Evolutionary conservation across 768 basidiomycete species (phyloP), one percentile per base, ranked within the genome.

Genomic region (Clavulina sp.): DNA sequence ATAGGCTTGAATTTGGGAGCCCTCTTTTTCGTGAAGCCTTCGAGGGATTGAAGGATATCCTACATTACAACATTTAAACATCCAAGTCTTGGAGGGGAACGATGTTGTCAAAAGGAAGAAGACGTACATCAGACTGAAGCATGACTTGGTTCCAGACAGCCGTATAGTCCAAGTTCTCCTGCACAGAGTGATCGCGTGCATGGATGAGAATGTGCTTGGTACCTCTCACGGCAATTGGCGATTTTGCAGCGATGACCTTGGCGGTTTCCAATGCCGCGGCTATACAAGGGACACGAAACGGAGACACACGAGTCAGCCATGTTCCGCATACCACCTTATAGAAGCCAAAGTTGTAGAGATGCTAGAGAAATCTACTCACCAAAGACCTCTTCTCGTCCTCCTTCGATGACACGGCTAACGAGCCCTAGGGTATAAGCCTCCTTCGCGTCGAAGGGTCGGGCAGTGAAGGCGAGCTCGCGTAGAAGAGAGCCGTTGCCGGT

Each of bases 171-270:
- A 80, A 61, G 47, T 73, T 77, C 49, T 76, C 72, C 26, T 66
- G 58, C 5, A 72, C 64, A 2, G 24, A 26, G 59, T 92, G 80
- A 62, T 93, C 87, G 52, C 83, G 64, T 4, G 85, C 71, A 65
- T 93, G 85, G 13, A 74, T 69, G 47, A 93, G 68, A 0, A 92
- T 64, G 52, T 76, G 77, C 66, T 93, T 95, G 4, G 85, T 80
- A 1, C 81, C 77, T 0, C 72, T 57, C 0, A 85, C 77, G 0
- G 88, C 89, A 2, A 92, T 66, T 0, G 89, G 89, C 31, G 80
- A 82, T 66, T 91, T 91, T 21, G 57, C 55, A 32, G 83, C 81
- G 28, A 91, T 82, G 1, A 71, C 59, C 52, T 66, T 66, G 0
- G 83, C 88, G 13, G 83, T 66, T 13, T 73, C 68, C n/a, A 88